These are phyloP conservation scores for Pilatotrama ljubarskyi DNA, from an alignment of 768 basidiomycete genomes.

Conservation along the genomic window DNA sequence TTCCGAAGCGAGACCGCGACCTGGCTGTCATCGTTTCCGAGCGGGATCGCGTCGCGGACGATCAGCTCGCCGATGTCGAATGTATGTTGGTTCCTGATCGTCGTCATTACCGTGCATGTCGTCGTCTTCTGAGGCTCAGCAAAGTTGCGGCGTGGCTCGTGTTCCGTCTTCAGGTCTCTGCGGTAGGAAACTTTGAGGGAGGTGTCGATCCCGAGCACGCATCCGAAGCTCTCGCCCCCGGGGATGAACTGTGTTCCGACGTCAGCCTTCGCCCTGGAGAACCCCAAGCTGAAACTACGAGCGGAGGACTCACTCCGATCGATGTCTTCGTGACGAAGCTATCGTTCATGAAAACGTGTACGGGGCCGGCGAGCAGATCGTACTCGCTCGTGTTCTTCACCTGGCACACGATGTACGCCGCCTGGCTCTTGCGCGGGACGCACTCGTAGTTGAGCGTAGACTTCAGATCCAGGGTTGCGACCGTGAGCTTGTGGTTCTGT, in stretches of 20 bases:
- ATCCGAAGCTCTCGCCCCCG: conserved; percentile 51
- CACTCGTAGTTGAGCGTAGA: conserved; percentile 47
- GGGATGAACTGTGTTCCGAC: conserved; percentile 37
- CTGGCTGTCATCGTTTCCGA: conserved; percentile 38
- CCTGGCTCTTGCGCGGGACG: conserved; percentile 49
- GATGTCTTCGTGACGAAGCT: conserved; percentile 54
- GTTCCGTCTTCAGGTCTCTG: conserved; percentile 39
- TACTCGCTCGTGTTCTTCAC: conserved; percentile 62
- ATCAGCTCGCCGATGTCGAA: conserved; percentile 46
- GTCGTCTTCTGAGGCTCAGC: conserved; percentile 45
- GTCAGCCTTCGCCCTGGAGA: neutral
- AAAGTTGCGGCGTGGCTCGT: conserved; percentile 42
- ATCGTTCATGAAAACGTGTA: conserved; percentile 58
- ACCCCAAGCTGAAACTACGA: neutral
- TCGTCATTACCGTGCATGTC: conserved; percentile 41
- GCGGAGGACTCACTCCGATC: conserved; percentile 39
- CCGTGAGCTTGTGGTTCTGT: conserved; percentile 53
- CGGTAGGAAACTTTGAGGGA: conserved; percentile 40
- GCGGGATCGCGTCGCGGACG: conserved; percentile 48
- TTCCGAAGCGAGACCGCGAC: conserved; percentile 47
- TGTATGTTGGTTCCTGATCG: conserved; percentile 49
- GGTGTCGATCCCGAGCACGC: conserved; percentile 49
- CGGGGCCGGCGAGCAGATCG: conserved; percentile 52
- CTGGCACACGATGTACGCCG: conserved; percentile 46
- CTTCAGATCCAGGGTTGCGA: conserved; percentile 50